phyloP scores from a whole-genome alignment of 306 rosid species.

The Lathyrus oleraceus region DNA sequence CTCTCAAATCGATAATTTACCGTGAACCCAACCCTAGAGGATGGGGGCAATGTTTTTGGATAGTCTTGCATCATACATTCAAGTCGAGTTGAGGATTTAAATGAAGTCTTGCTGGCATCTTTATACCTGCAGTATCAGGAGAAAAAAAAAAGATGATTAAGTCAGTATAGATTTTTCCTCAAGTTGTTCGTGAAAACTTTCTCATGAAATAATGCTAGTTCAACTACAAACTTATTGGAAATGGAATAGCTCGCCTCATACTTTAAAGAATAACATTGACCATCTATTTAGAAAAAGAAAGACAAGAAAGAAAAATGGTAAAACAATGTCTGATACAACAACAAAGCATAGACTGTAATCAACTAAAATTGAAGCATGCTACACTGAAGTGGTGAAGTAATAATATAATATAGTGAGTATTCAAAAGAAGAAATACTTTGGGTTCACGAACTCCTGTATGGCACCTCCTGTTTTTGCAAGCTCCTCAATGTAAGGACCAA shows the following conservation, averaged over 20 bases:
- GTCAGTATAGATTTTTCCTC: slow-evolving; percentile 13
- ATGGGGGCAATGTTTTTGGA: slow-evolving; percentile 82
- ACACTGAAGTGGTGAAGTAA: slow-evolving; percentile 16
- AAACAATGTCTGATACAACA: slow-evolving; percentile 25
- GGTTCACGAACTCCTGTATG: slow-evolving; percentile 91
- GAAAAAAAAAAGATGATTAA: not conserved
- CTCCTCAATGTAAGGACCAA: slow-evolving; percentile 85
- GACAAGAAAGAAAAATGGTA: not conserved
- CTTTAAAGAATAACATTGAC: not conserved
- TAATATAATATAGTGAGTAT: slow-evolving; percentile 14
- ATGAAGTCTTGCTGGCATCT: slow-evolving; percentile 90
- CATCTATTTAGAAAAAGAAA: slow-evolving; percentile 9
- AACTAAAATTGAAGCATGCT: slow-evolving; percentile 29
- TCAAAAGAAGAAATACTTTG: slow-evolving; percentile 68
- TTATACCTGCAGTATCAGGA: slow-evolving; percentile 63
- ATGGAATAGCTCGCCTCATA: slow-evolving; percentile 7
- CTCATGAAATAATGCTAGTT: not conserved
- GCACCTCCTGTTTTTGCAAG: slow-evolving; percentile 86
- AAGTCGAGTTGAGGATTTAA: slow-evolving; percentile 92
- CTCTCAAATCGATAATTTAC: slow-evolving; percentile 51
- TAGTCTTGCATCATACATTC: slow-evolving; percentile 99
- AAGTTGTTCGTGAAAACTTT: slow-evolving; percentile 7
- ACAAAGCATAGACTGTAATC: slow-evolving; percentile 6
- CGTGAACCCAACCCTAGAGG: slow-evolving; percentile 97
- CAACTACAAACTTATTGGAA: not conserved